Conservation (phyloP, 129 eudicot genomes). For the sunflower (Helianthus annuus) region HanXRQr2.0-SUNRISE NC_035442.2:173386569-173387068, state of each 20-base stretch:
- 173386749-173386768: conserved; percentile 16
- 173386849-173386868: conserved; percentile 69
- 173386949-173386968: conserved; percentile 61
- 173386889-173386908: conserved; percentile 64
- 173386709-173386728: conserved; percentile 4
- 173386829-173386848: conserved; percentile 76
- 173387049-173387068: no score
- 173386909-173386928: conserved; percentile 86
- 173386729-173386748: neutral
- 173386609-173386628: conserved; percentile 61
- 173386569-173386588: neutral
- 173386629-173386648: conserved; percentile 59
- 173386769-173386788: conserved; percentile 64
- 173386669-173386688: conserved; percentile 77
- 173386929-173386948: conserved; percentile 82
- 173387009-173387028: no score
- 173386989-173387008: neutral
- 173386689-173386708: conserved; percentile 78
- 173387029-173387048: no score
- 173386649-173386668: conserved; percentile 74
- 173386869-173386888: conserved; percentile 82
- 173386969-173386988: conserved; percentile 8
- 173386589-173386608: neutral
- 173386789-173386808: conserved; percentile 54
- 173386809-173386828: conserved; percentile 51